Conservation (phyloP, 2,329 filamentous ascomycete species). For the Elsinoe arachidis region DNA sequence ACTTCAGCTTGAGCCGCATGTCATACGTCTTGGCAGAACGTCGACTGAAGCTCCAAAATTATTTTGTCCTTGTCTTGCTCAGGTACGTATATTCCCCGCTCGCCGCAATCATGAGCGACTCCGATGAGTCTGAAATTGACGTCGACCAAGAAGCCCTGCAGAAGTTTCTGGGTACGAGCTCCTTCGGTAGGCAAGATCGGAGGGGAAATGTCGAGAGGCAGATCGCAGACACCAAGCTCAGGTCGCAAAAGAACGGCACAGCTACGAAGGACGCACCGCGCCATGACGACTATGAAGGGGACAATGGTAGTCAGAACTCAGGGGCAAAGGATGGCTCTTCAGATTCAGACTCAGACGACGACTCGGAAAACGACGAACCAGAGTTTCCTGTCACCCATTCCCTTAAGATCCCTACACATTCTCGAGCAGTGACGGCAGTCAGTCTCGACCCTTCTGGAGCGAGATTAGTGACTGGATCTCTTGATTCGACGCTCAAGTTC, state of each 20-base stretch:
- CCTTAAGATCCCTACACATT: slow-evolving; percentile 84
- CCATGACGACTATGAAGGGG: slow-evolving; percentile 39
- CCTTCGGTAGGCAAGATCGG: slow-evolving; percentile 76
- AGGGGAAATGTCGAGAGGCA: slow-evolving; percentile 68
- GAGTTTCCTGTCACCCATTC: slow-evolving; percentile 91
- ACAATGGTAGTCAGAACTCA: slow-evolving; percentile 19
- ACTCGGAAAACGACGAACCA: slow-evolving; percentile 64
- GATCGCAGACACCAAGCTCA: slow-evolving; percentile 62
- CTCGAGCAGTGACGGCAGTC: slow-evolving; percentile 73
- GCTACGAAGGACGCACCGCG: slow-evolving; percentile 29
- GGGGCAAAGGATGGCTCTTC: slow-evolving; percentile 31
- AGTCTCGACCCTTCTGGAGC: slow-evolving; percentile 78
- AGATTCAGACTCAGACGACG: slow-evolving; percentile 46
- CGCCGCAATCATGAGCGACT: neutral
- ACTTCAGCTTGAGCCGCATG: neutral
- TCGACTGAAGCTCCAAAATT: neutral
- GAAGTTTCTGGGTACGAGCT: slow-evolving; percentile 66
- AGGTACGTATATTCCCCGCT: neutral
- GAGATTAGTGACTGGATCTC: slow-evolving; percentile 80
- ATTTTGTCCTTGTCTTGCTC: no score
- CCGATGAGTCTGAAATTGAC: slow-evolving; percentile 5
- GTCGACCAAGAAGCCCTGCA: slow-evolving; percentile 59
- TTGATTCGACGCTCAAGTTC: slow-evolving; percentile 83
- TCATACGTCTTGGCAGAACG: neutral
- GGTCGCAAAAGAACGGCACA: slow-evolving; percentile 20